Evolutionary conservation across 345 rosid genomes (phyloP).

Genomic region (Chamaenerion angustifolium): DNA sequence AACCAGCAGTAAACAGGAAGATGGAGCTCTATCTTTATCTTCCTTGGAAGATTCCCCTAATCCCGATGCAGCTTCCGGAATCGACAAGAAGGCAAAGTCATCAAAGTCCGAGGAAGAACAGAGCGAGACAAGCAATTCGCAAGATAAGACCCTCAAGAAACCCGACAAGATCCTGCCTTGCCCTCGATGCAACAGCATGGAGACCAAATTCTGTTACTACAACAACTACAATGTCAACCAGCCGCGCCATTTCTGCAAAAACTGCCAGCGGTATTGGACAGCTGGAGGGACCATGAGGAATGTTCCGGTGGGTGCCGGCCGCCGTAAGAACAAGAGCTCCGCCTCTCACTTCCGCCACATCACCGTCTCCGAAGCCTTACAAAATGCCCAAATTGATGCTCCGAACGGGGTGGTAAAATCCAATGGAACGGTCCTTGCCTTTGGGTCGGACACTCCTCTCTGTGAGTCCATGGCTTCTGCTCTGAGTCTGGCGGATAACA

Average conservation of each 20-base stretch:
- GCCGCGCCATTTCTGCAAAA: slow-evolving; percentile 87
- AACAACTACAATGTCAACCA: slow-evolving; percentile 91
- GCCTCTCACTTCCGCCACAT: slow-evolving; percentile 61
- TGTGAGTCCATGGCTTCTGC: slow-evolving; percentile 80
- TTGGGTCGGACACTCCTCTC: slow-evolving; percentile 59
- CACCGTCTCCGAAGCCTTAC: slow-evolving; percentile 51
- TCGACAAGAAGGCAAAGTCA: slow-evolving; percentile 20
- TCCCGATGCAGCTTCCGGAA: slow-evolving; percentile 23
- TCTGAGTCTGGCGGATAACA: slow-evolving; percentile 57
- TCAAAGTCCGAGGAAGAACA: slow-evolving; percentile 37
- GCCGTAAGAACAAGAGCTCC: slow-evolving; percentile 80
- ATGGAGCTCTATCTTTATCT: slow-evolving; percentile 7
- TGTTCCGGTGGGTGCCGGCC: slow-evolving; percentile 89
- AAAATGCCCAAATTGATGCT: slow-evolving; percentile 27
- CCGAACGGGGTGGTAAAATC: slow-evolving; percentile 34
- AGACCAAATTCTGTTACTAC: slow-evolving; percentile 90
- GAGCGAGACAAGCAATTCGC: slow-evolving; percentile 29
- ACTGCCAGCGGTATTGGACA: slow-evolving; percentile 96
- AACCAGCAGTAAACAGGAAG: slow-evolving; percentile 17
- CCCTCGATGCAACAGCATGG: slow-evolving; percentile 91
- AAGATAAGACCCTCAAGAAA: slow-evolving; percentile 58
- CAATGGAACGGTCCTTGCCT: slow-evolving; percentile 58
- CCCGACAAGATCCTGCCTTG: slow-evolving; percentile 79
- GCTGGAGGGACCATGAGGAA: slow-evolving; percentile 96
- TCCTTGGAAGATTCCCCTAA: slow-evolving; percentile 21